phyloP scores from a whole-genome alignment of 2,329 filamentous ascomycete genomes.

The Purpureocillium takamizusanense region DNA sequence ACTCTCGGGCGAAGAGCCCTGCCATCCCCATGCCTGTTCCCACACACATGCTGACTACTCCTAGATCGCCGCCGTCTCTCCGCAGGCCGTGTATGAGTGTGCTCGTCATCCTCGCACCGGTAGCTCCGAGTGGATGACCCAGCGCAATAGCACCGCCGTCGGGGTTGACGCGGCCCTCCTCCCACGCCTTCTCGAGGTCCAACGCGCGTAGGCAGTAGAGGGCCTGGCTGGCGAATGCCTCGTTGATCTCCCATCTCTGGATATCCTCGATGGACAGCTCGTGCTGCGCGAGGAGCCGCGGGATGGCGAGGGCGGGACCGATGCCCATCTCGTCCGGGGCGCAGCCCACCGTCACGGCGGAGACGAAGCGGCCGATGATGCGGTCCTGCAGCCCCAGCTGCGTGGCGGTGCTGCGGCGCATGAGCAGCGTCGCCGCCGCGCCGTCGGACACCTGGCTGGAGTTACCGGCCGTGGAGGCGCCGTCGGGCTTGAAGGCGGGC shows the following conservation, averaged over 20 bases:
- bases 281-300: constrained; percentile 63
- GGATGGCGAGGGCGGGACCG: constrained; percentile 79
- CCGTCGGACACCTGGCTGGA: constrained; percentile 80
- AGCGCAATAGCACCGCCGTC: constrained; percentile 92
- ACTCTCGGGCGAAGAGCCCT: constrained; percentile 57
- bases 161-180: constrained; percentile 70
- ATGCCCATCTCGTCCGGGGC: constrained; percentile 90
- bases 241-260: constrained; percentile 87
- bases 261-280: constrained; percentile 63
- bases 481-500: constrained; percentile 71
- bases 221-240: constrained; percentile 62
- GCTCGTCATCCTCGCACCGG: constrained; percentile 70
- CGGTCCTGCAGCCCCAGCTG: constrained; percentile 58
- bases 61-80: constrained; percentile 64
- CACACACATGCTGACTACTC: constrained; percentile 87
- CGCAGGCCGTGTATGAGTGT: constrained; percentile 60
- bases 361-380: constrained; percentile 79
- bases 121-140: constrained; percentile 84
- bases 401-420: constrained; percentile 72
- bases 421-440: constrained; percentile 73
- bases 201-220: constrained; percentile 64
- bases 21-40: constrained; percentile 76
- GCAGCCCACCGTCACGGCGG: constrained; percentile 67
- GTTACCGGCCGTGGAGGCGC: constrained; percentile 79
- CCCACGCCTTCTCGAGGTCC: constrained; percentile 53